Base-by-base conservation (phyloP, 1,139 yeast genomes). In the Taphrina confusa region DNA sequence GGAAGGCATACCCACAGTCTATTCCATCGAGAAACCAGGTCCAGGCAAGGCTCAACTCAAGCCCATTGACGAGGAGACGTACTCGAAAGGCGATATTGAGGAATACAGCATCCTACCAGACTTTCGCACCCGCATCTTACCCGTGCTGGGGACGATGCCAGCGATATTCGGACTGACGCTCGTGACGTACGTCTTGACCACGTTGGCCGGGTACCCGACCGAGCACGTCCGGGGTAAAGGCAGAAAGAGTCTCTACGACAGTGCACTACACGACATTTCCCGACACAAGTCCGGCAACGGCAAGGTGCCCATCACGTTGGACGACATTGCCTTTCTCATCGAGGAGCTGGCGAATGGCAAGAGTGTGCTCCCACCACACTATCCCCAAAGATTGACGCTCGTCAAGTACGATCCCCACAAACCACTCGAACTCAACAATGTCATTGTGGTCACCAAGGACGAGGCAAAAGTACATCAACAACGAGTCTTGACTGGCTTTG, bases 71-170 rank as follows among this genome's bases (percentile, higher is more conserved):
- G 90, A 89, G 51, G 85, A 82, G 39, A 95, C 88, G 71, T 79
- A 82, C 62, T 82, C 80, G 60, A 83, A 84, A 71, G 97, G 97
- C 39, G 78, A 83, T 61, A 96, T 91, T 33, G 95, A 83, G 65
- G 95, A 92, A 71, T 77, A 92, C 57, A 83, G 95, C 60, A 95
- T 96, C 0, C 74, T 92, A 64, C 84, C 82, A 68, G 91, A 90
- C 74, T 92, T 92, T 76, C 80, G 98, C 66, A 97, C 91, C 3
- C 80, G 98, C 67, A 91, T 92, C 57, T 77, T 92, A 63, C 98
- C 98, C 0, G 98, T 92, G 0, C 75, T 92, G 65, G 97, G 98
- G 1, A 89, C 98, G 0, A 82, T 92, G 84, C 98, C 98, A 0
- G 97, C 94, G 6, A 86, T 91, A 75, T 92, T 92, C 75, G 98